Base-by-base conservation (phyloP, 257 asterid species). In the Penstemon eatonii region DNA sequence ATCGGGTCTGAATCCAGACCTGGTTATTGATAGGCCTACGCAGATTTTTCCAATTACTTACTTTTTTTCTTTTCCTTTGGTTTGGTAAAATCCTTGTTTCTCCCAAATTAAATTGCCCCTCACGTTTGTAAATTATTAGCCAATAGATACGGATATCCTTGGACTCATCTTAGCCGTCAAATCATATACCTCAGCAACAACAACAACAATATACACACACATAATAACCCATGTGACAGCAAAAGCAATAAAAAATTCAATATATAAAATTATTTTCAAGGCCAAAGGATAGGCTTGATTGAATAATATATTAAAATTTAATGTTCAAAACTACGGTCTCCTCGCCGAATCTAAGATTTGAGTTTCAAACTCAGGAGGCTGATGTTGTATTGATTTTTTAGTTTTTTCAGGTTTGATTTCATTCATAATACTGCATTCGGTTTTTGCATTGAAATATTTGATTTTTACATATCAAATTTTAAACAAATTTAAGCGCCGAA, bases 321-420 rank as follows among this genome's bases (percentile, higher is more conserved):
- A n/a, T n/a, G n/a, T n/a, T n/a, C 1, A 7, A 25, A 50, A 68
- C 40, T 33, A 65, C 73, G 65, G 46, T 66, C 63, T 69, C 65
- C 47, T n/a, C 54, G 15, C 68, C 44, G 69, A 49, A 70, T 43
- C 61, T 75, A 72, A 84, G 87, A 75, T 85, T 81, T 74, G 80
- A 54, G 63, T 50, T 66, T 12, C 40, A 40, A 33, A 70, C 55
- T 62, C 6, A 39, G 37, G 15, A 53, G 8, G 70, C 72, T 15
- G 61, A 71, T 68, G 75, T 78, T 25, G 70, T 68, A 50, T 67
- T 65, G 7, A 25, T 43, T 76, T 1, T 15, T 65, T 38, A 36
- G 36, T n/a, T 54, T 52, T 11, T 60, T 9, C 18, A 67, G 82
- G 80, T 77, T 18, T 5, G 75, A 25, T 69, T 63, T 53, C 55